Percentiles rank a stretch among this genome's conserved stretches.
These are phyloP conservation scores for Cladosporium halotolerans DNA, from an alignment of 2,329 filamentous ascomycete genomes.

Conservation along the genomic window DNA sequence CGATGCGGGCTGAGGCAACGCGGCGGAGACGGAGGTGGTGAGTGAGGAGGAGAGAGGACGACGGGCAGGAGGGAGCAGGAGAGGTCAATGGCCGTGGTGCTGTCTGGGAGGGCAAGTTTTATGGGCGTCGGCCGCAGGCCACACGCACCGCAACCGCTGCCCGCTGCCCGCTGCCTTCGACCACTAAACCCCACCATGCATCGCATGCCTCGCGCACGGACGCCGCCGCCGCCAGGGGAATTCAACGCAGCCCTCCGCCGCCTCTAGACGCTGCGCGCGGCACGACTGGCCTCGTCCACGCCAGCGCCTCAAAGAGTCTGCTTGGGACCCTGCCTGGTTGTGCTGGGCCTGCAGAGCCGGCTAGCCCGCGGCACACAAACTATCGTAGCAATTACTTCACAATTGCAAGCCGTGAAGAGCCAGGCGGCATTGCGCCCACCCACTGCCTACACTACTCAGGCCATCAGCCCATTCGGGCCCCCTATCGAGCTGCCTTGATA, in stretches of 20 bases:
- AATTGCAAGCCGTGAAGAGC: too few relatives aligned
- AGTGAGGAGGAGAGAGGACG: background rate
- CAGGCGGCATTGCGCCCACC: too few relatives aligned
- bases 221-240: background rate
- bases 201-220: background rate
- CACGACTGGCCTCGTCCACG: too few relatives aligned
- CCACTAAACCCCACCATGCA: slow-evolving; percentile 4
- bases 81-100: slow-evolving; percentile 1
- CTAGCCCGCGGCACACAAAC: too few relatives aligned
- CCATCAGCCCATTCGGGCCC: too few relatives aligned
- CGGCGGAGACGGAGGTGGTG: background rate
- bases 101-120: background rate
- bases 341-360: too few relatives aligned
- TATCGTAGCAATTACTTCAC: too few relatives aligned
- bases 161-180: background rate
- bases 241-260: slow-evolving; percentile 9
- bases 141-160: background rate
- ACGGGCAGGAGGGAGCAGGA: background rate
- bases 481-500: too few relatives aligned
- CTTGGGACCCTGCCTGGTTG: too few relatives aligned
- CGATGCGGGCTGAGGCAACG: background rate
- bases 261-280: background rate
- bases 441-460: too few relatives aligned
- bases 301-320: too few relatives aligned
- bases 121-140: background rate